A percentile compares a stretch with the other conserved stretches of the same genome.
These are phyloP conservation scores for Penicillium expansum DNA, from an alignment of 2,329 filamentous ascomycete species.

Conservation along the genomic window DNA sequence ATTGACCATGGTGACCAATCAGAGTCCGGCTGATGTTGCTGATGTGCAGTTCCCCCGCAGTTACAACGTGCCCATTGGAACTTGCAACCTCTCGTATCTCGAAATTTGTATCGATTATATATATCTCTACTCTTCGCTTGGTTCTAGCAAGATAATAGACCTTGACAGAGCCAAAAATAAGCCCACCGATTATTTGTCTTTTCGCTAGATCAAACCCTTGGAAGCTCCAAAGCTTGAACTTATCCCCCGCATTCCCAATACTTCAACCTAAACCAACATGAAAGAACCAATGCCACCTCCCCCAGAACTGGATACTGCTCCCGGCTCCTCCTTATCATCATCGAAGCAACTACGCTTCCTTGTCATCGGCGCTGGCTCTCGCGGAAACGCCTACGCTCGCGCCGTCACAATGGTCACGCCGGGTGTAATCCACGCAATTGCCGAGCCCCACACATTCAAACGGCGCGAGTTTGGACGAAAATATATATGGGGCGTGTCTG, in stretches of 20 bases:
- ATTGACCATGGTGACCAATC: background rate
- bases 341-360: conserved; percentile 59
- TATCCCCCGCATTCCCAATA: background rate
- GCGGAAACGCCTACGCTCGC: conserved; percentile 70
- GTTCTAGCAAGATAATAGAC: background rate
- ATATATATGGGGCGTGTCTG: conserved; percentile 65
- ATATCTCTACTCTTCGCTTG: background rate
- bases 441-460: conserved; percentile 77
- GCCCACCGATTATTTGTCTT: background rate
- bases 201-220: background rate
- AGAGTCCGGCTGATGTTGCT: background rate
- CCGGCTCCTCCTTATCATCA: background rate
- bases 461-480: conserved; percentile 65
- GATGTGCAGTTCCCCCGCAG: conserved; percentile 12
- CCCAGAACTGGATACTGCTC: background rate
- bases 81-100: background rate
- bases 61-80: background rate
- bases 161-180: background rate
- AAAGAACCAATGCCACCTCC: conserved; percentile 20
- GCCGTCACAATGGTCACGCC: conserved; percentile 64
- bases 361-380: conserved; percentile 78
- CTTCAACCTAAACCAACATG: conserved; percentile 10
- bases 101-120: background rate
- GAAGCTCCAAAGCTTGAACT: background rate
- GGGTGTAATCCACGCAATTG: conserved; percentile 71